Percentiles rank a stretch among this genome's conserved stretches.
phyloP scores from a whole-genome alignment of 768 basidiomycete species.

The Rhizopogon vulgaris region DNA sequence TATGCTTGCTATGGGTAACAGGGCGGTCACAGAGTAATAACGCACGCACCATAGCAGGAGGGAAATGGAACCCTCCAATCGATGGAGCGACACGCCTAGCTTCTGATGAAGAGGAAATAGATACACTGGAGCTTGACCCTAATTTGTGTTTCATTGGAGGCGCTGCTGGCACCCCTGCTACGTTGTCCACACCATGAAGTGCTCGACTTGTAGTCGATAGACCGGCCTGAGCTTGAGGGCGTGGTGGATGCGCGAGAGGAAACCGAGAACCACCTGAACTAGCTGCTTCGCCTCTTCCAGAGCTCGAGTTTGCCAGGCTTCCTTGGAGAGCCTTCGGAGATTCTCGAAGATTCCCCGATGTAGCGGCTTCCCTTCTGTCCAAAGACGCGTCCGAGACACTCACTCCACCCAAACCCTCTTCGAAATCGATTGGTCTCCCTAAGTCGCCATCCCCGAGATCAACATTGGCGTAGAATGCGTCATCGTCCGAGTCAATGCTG shows the following conservation, averaged over 20 bases:
- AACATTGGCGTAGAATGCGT: conserved; percentile 53
- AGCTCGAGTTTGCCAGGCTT: not conserved
- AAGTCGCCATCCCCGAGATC: conserved; percentile 44
- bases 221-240: not conserved
- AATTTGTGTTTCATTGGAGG: not conserved
- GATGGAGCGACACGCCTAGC: conserved; percentile 28
- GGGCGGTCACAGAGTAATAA: not conserved
- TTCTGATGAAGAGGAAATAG: conserved; percentile 4
- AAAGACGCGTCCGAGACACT: conserved; percentile 5
- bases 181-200: not conserved
- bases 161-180: not conserved
- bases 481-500: conserved; percentile 59
- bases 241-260: not conserved
- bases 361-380: not conserved
- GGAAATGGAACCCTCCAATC: conserved; percentile 46
- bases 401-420: conserved; percentile 26
- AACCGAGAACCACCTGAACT: not conserved
- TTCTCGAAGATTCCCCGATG: not conserved
- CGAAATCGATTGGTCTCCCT: conserved; percentile 33
- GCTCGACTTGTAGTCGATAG: not conserved
- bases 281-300: not conserved
- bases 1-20: conserved; percentile 1
- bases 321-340: not conserved
- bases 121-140: not conserved
- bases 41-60: conserved; percentile 37